Base-by-base conservation (phyloP, 192 early-diverging fungal genomes). In the Mortierella alpina region DNA sequence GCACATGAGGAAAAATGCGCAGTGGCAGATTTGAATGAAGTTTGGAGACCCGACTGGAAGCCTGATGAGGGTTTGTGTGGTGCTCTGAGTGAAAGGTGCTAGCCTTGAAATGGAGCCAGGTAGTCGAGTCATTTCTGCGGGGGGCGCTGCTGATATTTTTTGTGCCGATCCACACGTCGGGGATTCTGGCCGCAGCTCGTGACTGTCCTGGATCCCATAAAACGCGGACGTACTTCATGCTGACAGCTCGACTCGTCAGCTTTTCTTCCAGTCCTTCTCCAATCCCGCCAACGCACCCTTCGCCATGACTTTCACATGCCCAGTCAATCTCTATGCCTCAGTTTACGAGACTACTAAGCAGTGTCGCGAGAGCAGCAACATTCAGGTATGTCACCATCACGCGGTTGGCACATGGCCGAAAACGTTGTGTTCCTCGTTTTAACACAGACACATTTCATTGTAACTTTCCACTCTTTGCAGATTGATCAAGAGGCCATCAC, bases 301-400 rank as follows among this genome's bases (percentile, higher is more conserved):
- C 31, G 52, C 52, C 23, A 80, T 80, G 77, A 80, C 77, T 15
- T 80, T 80, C 48, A 52, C 77, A 20, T 72, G 69, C 66, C 77
- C 77, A 39, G 6, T 46, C 31, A 80, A 80, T 60, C 70, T 80
- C 59, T 80, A 80, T 50, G 50, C 66, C 13, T 72, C 77, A 15
- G 59, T 80, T 59, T 72, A 63, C 46, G 54, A 62, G 31, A 63
- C 65, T 41, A 41, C 52, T 9, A 80, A 68, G 49, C 54, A 72
- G n/a, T 72, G 64, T 49, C 70, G 77, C n/a, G 70, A 80, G 60
- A 62, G 51, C 44, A 80, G 77, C 70, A 67, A 72, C 60, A 80
- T 80, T 48, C 54, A 68, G 69, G 77, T 80, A 59, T 22, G 57
- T 48, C 9, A 13, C 50, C 50, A 51, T 51, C 50, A 12, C 11